Evolutionary conservation across 345 rosid genomes (phyloP), one percentile per base, ranked within the genome.

Genomic region (Arabis alpina): DNA sequence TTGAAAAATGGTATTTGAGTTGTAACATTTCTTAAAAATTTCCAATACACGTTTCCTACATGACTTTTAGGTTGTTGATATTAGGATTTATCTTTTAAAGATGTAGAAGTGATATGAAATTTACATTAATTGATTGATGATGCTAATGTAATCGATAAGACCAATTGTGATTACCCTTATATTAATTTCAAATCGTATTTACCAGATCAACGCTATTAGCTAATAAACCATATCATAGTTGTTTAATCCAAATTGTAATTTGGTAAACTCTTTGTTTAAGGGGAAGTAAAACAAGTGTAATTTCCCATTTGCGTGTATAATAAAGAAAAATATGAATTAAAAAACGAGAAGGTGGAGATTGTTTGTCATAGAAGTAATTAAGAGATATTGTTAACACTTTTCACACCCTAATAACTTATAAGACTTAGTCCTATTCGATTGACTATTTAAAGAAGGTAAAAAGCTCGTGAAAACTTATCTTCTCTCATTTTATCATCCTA

Each of bases 221-320:
- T 16, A 7, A 41, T 59, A 11, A 19, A 19, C 23, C 23, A 45
- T 62, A 6, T 30, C 10, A 2, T 6, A 34, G 6, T n/a, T 44
- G 10, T n/a, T 27, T 4, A 19, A 0, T 19, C 23, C 0, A 12
- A 43, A 32, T 10, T 12, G 16, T 5, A 10, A 19, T 19, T 49
- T 65, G 16, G 39, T 52, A 52, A 40, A 52, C 16, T 40, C 32
- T 51, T 54, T 66, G 52, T 41, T 66, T 54, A 42, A 66, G 8
- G 10, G 16, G 5, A 54, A 41, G 61, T 30, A 66, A 49, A 15
- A 15, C 52, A 52, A 41, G 15, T 65, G 6, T 19, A 19, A 19
- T 19, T 19, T 19, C 50, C n/a, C 37, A 51, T 65, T 52, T 65
- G 40, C 23, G 23, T 19, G 23, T 19, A 19, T 19, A 19, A 19